A percentile compares a stretch with the other conserved stretches of the same genome.
Evolutionary conservation across 805 yeast genomes (phyloP).

Genomic region (Candida ulmi): DNA sequence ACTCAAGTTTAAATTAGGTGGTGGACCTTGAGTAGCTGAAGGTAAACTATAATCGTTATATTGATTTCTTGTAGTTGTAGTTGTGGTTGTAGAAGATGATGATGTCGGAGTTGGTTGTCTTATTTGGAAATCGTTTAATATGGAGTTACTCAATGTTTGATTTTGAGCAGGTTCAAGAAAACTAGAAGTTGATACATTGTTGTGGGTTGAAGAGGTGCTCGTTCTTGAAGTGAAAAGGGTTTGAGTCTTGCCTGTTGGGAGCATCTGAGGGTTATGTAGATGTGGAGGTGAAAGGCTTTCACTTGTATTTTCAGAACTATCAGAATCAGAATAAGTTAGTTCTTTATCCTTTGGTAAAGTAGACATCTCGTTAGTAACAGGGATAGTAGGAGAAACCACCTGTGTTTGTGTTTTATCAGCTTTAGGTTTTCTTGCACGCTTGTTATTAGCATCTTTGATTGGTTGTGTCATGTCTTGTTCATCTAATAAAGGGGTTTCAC

Average conservation of each 20-base stretch:
- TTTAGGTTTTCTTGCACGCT: not conserved
- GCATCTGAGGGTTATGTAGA: constrained; percentile 19
- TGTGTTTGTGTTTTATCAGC: too few species aligned
- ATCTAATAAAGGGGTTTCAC: too few species aligned
- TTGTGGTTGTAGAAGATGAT: constrained; percentile 7
- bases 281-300: constrained; percentile 25
- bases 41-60: constrained; percentile 8
- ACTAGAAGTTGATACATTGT: not conserved
- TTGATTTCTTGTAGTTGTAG: constrained; percentile 10
- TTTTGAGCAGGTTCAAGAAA: not conserved
- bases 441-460: not conserved
- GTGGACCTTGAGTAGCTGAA: constrained; percentile 8
- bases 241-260: constrained; percentile 18
- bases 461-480: not conserved
- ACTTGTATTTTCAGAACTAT: constrained; percentile 15
- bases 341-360: constrained; percentile 13
- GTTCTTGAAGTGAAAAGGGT: not conserved
- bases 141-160: constrained; percentile 14
- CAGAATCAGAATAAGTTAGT: constrained; percentile 21
- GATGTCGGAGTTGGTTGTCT: constrained; percentile 18
- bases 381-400: too few species aligned
- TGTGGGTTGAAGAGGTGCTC: not conserved
- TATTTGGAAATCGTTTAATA: constrained; percentile 16
- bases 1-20: constrained; percentile 17
- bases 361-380: not conserved